Evolutionary conservation across 1,139 yeast species (phyloP).

Genomic region (Waltiozyma sp.): DNA sequence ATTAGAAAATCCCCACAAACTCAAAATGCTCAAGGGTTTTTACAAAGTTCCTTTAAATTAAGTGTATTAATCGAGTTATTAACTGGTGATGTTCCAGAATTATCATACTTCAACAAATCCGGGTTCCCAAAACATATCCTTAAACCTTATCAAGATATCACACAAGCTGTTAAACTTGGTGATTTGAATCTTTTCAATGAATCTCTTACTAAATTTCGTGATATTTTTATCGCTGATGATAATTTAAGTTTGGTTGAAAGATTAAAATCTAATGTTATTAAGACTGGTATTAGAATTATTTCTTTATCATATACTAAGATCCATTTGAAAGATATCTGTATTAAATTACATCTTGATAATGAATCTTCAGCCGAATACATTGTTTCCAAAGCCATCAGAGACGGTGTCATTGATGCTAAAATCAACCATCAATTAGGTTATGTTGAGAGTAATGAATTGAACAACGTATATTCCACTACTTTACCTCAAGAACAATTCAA

Average conservation of each 20-base stretch:
- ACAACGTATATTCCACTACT: conserved; percentile 78
- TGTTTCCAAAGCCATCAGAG: conserved; percentile 93
- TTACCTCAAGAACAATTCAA: conserved; percentile 85
- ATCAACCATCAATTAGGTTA: conserved; percentile 86
- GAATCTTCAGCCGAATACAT: conserved; percentile 96
- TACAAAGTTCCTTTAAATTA: conserved; percentile 84
- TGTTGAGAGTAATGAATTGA: conserved; percentile 81
- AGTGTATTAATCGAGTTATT: conserved; percentile 81
- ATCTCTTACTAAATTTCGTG: conserved; percentile 58
- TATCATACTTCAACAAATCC: conserved; percentile 63
- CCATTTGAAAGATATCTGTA: conserved; percentile 81
- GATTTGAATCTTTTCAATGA: conserved; percentile 74
- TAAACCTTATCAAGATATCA: conserved; percentile 75
- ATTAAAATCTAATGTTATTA: conserved; percentile 92
- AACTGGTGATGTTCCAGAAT: conserved; percentile 97
- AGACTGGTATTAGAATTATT: conserved; percentile 92
- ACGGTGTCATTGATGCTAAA: conserved; percentile 93
- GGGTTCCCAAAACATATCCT: conserved; percentile 42
- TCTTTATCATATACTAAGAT: conserved; percentile 87
- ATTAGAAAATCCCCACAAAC: conserved; percentile 97
- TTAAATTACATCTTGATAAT: conserved; percentile 81
- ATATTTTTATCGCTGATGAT: conserved; percentile 60
- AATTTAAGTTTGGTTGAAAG: conserved; percentile 79
- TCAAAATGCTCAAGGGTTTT: conserved; percentile 70
- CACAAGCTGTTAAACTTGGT: conserved; percentile 88